These are phyloP conservation scores for Isabelozyma gotoi DNA, from an alignment of 805 yeast species.

Conservation along the genomic window DNA sequence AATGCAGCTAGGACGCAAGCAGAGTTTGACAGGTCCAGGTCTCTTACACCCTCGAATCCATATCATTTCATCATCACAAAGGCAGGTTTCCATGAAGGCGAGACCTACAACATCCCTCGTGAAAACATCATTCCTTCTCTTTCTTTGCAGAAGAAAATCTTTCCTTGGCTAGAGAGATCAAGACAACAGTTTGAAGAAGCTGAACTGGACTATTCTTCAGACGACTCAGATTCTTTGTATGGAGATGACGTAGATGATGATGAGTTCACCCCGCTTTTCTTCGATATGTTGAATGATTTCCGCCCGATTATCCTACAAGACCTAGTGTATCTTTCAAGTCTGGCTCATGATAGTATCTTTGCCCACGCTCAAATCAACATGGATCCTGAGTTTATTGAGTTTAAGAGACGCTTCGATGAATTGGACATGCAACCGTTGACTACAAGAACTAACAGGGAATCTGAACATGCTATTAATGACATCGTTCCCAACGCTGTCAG, in stretches of 20 bases:
- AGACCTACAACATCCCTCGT: slow-evolving; percentile 3
- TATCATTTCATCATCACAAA: too few relatives aligned
- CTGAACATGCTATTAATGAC: not conserved
- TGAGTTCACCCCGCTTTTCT: not conserved
- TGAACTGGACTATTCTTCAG: not conserved
- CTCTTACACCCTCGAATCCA: too few relatives aligned
- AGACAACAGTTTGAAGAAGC: too few relatives aligned
- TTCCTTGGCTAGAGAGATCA: slow-evolving; percentile 10
- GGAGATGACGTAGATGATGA: not conserved
- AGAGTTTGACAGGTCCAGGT: too few relatives aligned
- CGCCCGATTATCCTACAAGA: slow-evolving; percentile 7
- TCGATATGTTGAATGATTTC: slow-evolving; percentile 2
- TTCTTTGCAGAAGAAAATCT: slow-evolving; percentile 3
- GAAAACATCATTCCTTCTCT: not conserved
- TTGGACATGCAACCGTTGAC: not conserved
- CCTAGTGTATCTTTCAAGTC: not conserved
- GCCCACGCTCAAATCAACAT: slow-evolving; percentile 2
- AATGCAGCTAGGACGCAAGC: too few relatives aligned
- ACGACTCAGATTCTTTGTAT: too few relatives aligned
- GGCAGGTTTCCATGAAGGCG: not conserved
- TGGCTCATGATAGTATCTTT: slow-evolving; percentile 4
- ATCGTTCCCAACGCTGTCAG: not conserved
- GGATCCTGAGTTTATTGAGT: slow-evolving; percentile 4
- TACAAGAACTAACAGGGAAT: not conserved
- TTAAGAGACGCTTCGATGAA: not conserved